Conservation (phyloP, 2,329 filamentous ascomycete genomes). For the Pyrenochaeta sp. region DNA sequence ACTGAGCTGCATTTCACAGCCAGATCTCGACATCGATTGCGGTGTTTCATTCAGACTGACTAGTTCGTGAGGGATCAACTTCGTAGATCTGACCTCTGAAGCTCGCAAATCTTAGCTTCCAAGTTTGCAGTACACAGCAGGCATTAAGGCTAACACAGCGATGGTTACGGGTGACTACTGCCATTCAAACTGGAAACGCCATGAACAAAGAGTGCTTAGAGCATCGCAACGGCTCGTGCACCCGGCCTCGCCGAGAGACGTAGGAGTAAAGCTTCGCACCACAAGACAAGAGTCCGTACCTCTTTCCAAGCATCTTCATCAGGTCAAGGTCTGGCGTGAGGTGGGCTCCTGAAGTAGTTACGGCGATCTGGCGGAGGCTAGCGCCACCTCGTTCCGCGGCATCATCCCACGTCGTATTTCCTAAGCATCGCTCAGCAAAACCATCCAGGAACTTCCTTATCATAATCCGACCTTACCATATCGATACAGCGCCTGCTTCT, state of each 20-base stretch:
- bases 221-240: neutral
- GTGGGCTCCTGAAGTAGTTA: neutral
- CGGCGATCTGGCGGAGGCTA: neutral
- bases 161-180: too few relatives aligned
- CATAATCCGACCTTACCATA: neutral
- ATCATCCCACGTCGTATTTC: slow-evolving; percentile 3
- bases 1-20: slow-evolving; percentile 22
- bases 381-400: slow-evolving; percentile 2
- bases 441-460: neutral
- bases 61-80: neutral
- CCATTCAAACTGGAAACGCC: too few relatives aligned
- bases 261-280: neutral
- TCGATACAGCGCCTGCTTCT: neutral
- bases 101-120: neutral
- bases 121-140: neutral
- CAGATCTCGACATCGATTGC: neutral
- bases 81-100: neutral
- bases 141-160: neutral
- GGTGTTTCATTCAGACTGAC: too few relatives aligned
- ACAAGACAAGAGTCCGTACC: neutral
- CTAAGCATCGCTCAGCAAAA: slow-evolving; percentile 14
- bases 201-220: too few relatives aligned
- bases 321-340: neutral
- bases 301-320: neutral
- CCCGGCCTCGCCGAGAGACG: neutral